Base-by-base conservation (phyloP, 202 grass and related monocot species). In the Alloteropsis angusta region DNA sequence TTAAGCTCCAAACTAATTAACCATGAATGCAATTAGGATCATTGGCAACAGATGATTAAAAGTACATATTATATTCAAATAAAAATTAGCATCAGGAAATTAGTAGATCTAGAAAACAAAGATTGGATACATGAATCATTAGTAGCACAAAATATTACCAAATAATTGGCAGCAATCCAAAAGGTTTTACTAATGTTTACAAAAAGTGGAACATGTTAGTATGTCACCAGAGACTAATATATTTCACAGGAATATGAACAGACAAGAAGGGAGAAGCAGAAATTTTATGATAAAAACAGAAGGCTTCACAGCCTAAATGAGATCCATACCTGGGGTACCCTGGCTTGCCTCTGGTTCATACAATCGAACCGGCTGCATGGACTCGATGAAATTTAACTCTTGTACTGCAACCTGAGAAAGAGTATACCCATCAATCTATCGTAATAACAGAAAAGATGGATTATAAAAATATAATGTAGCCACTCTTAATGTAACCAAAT, bases 331-430 rank as follows among this genome's bases (percentile, higher is more conserved):
- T 92, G 86, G 64, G 67, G 74, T 28, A 59, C 68, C 87, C 34
- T 79, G 78, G 53, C 60, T 75, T 48, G 74, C 26, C 80, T 89
- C 90, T 52, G 86, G 77, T 34, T 92, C 83, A 48, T 89, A 96
- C 71, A 84, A 86, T 14, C 74, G 86, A 78, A 96, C 92, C 47
- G 79, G 76, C 30, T 91, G 73, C 75, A 69, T 81, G 23, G 68
- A 85, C 72, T 86, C 84, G 2, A 99, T 83, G 72, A 99, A 99
- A 82, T 96, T 93, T 38, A 99, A 75, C 79, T 96, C 56, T 54
- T 96, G 82, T 88, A 96, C 96, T 17, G 89, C 86, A 74, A 99
- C 88, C 96, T 99, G 67, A 9, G 55, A 84, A 74, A 80, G 44
- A 79, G 9, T 35, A 11, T 35, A 47, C n/a, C 28, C 22, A 68